These are phyloP conservation scores for Triticum monococcum DNA, from an alignment of 176 grass and related monocot species.

Conservation along the genomic window DNA sequence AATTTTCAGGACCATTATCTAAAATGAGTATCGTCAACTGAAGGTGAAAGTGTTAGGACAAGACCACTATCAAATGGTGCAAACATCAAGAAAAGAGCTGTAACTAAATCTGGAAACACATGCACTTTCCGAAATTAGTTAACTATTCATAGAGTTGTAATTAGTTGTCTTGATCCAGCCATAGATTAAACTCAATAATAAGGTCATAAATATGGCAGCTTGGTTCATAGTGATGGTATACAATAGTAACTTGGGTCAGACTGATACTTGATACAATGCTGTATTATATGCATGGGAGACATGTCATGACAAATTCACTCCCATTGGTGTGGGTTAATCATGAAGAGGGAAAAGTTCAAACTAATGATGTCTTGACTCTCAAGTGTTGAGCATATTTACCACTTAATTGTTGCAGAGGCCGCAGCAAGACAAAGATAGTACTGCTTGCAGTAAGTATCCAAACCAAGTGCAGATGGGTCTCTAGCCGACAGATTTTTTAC, in stretches of 20 bases:
- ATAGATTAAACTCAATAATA: neutral
- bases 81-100: neutral
- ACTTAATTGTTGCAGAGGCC: constrained; percentile 82
- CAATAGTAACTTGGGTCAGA: neutral
- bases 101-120: neutral
- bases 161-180: constrained; percentile 12
- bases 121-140: constrained; percentile 1
- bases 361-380: neutral
- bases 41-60: neutral
- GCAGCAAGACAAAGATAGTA: constrained; percentile 96
- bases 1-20: constrained; percentile 16
- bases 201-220: neutral
- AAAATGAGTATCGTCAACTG: neutral
- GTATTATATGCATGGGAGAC: neutral
- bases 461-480: constrained; percentile 85
- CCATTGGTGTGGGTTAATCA: neutral
- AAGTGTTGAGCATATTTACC: constrained; percentile 38
- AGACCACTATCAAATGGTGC: neutral
- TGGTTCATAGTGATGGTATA: neutral
- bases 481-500: constrained; percentile 88
- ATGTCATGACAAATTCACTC: constrained; percentile 17
- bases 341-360: neutral
- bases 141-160: neutral
- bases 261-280: neutral
- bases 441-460: constrained; percentile 87